A percentile compares a stretch with the other conserved stretches of the same genome.
These are phyloP conservation scores for Mucor plumbeus DNA, from an alignment of 371 early-diverging fungal genomes.

Conservation along the genomic window DNA sequence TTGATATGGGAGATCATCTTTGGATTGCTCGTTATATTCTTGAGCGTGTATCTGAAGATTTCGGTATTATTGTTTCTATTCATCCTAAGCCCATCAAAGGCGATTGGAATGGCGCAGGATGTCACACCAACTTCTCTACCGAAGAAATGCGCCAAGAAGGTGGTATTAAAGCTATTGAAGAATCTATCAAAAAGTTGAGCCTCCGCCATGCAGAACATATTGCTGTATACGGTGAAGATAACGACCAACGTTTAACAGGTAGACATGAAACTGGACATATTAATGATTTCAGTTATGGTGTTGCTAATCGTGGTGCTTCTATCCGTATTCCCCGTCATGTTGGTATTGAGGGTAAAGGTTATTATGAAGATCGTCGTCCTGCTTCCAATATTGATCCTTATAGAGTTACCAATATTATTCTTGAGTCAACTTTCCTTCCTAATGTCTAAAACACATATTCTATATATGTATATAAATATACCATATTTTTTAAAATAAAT, in stretches of 20 bases:
- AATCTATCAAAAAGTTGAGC: conserved; percentile 55
- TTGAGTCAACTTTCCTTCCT: conserved; percentile 41
- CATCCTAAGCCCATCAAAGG: conserved; percentile 59
- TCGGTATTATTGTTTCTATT: conserved; percentile 48
- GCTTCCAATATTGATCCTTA: conserved; percentile 63
- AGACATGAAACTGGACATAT: conserved; percentile 60
- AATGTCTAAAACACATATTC: too few relatives aligned
- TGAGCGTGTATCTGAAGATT: conserved; percentile 57
- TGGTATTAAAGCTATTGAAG: conserved; percentile 52
- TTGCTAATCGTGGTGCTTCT: conserved; percentile 58
- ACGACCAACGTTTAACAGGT: conserved; percentile 56
- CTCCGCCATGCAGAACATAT: conserved; percentile 51
- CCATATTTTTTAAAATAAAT: background rate
- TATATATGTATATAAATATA: background rate
- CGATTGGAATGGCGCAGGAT: conserved; percentile 58
- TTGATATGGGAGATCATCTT: conserved; percentile 54
- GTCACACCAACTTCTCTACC: conserved; percentile 58
- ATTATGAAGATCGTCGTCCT: conserved; percentile 58
- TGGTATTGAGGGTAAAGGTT: conserved; percentile 50
- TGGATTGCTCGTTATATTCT: conserved; percentile 56
- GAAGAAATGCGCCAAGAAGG: conserved; percentile 50
- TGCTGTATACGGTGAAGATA: conserved; percentile 57
- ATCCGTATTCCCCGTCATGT: conserved; percentile 58
- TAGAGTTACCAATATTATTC: conserved; percentile 49
- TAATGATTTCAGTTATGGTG: conserved; percentile 49